Evolutionary conservation across 139 green algal species (phyloP).

Genomic region (Chlamydomonas sp.): DNA sequence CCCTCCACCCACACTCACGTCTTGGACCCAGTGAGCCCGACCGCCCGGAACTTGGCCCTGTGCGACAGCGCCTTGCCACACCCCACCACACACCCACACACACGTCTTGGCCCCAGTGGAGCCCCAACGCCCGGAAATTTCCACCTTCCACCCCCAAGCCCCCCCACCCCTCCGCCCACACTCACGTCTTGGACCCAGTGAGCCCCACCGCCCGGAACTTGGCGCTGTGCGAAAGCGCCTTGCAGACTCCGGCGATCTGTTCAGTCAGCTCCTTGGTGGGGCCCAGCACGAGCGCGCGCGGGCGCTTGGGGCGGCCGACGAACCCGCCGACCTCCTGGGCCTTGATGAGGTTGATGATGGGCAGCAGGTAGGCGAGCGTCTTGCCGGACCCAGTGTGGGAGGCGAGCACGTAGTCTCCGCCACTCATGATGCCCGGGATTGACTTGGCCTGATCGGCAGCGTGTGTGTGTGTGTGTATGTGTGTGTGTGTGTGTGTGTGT

Average conservation of each 20-base stretch:
- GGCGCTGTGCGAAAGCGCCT: constrained; percentile 71
- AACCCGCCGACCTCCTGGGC: constrained; percentile 47
- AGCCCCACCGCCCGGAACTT: constrained; percentile 63
- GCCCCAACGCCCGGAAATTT: too few species aligned
- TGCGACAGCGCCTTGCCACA: constrained; percentile 83
- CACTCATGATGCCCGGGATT: constrained; percentile 60
- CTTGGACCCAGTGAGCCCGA: constrained; percentile 5
- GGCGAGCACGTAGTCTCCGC: constrained; percentile 60
- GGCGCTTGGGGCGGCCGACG: constrained; percentile 51
- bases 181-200: background rate
- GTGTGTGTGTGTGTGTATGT: too few species aligned
- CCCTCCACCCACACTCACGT: too few species aligned
- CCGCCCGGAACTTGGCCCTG: constrained; percentile 70
- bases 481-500: too few species aligned
- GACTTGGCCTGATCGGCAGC: constrained; percentile 59
- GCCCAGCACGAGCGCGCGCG: constrained; percentile 73
- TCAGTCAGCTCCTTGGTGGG: constrained; percentile 87
- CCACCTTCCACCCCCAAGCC: too few species aligned
- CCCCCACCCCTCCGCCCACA: too few species aligned
- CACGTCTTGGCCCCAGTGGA: too few species aligned
- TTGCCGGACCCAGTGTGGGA: constrained; percentile 94
- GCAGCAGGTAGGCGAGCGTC: constrained; percentile 91
- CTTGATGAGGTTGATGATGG: constrained; percentile 64
- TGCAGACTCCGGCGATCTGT: constrained; percentile 74
- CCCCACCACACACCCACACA: too few species aligned